phyloP scores from a whole-genome alignment of 2,329 filamentous ascomycete genomes.

The Reticulascus tulasneorum region DNA sequence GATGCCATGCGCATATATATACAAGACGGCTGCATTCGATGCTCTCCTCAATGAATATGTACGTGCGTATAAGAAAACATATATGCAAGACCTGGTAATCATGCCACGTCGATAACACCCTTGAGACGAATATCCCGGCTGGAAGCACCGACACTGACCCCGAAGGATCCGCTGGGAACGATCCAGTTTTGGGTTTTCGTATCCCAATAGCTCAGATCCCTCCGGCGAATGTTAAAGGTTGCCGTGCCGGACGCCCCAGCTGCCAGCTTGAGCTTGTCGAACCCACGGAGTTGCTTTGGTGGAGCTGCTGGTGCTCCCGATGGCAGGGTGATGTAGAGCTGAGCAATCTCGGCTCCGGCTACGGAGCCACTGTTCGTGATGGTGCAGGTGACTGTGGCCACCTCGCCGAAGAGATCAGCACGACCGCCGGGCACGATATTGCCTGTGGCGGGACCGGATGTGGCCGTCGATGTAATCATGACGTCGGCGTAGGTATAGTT shows the following conservation, averaged over 20 bases:
- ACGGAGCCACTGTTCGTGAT: conserved; percentile 62
- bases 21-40: too few species aligned
- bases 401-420: conserved; percentile 40
- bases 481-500: conserved; percentile 58
- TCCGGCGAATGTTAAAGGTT: conserved; percentile 51
- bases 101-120: too few species aligned
- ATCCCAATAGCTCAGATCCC: conserved; percentile 66
- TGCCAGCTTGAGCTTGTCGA: conserved; percentile 56
- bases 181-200: conserved; percentile 57
- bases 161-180: conserved; percentile 40
- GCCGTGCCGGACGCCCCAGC: conserved; percentile 45
- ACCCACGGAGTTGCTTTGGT: conserved; percentile 59
- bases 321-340: conserved; percentile 51
- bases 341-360: conserved; percentile 61
- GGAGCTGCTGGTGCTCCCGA: conserved; percentile 37
- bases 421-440: conserved; percentile 37
- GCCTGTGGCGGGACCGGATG: conserved; percentile 35
- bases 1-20: too few species aligned
- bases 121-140: conserved; percentile 40
- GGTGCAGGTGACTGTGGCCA: conserved; percentile 50
- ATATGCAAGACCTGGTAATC: too few species aligned
- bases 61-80: too few species aligned
- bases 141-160: conserved; percentile 39
- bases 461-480: conserved; percentile 31
- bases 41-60: too few species aligned